Evolutionary conservation across 1,284 basidiomycete species (phyloP), one percentile per base, ranked within the genome.

Genomic region (Heliocybe sulcata): DNA sequence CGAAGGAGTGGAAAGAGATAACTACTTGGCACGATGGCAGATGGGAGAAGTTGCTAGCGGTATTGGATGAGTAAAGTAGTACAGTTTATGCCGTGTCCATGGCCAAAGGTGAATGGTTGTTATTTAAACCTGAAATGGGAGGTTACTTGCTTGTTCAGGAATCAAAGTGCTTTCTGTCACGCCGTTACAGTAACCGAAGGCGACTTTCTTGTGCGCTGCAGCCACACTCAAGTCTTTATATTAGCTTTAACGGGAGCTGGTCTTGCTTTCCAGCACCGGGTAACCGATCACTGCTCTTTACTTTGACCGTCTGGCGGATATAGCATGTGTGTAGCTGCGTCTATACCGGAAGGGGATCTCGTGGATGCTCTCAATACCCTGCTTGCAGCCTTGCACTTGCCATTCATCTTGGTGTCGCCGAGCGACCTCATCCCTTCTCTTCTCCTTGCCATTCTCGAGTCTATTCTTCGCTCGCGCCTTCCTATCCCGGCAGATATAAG

Each of bases 341-440:
- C n/a, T n/a, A n/a, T n/a, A n/a, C n/a, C n/a, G 4, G 29, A 31
- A 12, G 29, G 29, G 12, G 29, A 31, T 31, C 26, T 75, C 11
- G 63, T 70, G 22, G 55, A 51, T 10, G 58, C 59, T 8, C 60
- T 80, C 31, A 81, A 80, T 59, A 60, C 61, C 6, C 79, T 89
- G 51, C 72, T 89, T 33, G 58, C 57, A 2, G 67, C 72, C 0
- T 70, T 90, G 48, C 61, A 68, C 26, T 72, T 87, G 29, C 79
- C 82, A 1, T 74, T 87, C 45, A 64, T 64, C 14, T 65, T 88
- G 12, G 70, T 79, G 45, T 75, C 79, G n/a, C 82, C 83, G 10
- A 68, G 71, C n/a, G 83, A 88, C 60, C 74, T 89, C n/a, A 86
- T 83, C 0, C 85, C 87, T 0, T 80, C 81, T 1, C 74, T 89